Percentiles rank a stretch among this genome's conserved stretches.
Conservation (phyloP, 148 eudicot genomes). For the Silene uniflora region DNA sequence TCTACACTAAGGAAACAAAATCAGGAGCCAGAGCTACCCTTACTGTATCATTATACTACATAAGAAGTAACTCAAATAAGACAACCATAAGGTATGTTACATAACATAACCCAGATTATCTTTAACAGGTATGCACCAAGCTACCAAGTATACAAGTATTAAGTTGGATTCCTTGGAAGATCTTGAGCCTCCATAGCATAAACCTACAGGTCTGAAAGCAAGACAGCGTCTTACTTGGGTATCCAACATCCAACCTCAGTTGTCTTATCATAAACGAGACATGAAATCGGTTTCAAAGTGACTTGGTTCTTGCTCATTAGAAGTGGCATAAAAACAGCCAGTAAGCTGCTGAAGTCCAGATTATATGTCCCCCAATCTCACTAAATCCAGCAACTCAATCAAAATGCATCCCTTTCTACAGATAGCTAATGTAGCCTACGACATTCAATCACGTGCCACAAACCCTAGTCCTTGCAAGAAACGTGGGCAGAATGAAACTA, state of each 20-base stretch:
- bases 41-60: neutral
- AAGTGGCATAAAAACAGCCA: neutral
- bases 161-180: neutral
- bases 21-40: neutral
- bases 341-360: neutral
- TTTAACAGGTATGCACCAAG: neutral
- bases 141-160: neutral
- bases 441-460: neutral
- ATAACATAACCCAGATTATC: neutral
- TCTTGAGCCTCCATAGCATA: neutral
- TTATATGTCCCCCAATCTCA: neutral
- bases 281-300: neutral
- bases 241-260: neutral
- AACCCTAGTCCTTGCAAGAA: neutral
- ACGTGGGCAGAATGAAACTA: neutral
- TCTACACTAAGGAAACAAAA: neutral
- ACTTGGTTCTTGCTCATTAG: neutral
- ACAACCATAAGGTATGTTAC: neutral
- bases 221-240: neutral
- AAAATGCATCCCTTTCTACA: neutral
- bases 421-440: neutral
- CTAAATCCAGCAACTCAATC: neutral
- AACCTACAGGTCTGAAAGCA: neutral
- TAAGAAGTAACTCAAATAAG: neutral
- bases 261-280: neutral